Percentiles rank a stretch among this genome's conserved stretches.
Conservation (phyloP, 2,329 filamentous ascomycete genomes). For the Fusarium annulatum region DNA sequence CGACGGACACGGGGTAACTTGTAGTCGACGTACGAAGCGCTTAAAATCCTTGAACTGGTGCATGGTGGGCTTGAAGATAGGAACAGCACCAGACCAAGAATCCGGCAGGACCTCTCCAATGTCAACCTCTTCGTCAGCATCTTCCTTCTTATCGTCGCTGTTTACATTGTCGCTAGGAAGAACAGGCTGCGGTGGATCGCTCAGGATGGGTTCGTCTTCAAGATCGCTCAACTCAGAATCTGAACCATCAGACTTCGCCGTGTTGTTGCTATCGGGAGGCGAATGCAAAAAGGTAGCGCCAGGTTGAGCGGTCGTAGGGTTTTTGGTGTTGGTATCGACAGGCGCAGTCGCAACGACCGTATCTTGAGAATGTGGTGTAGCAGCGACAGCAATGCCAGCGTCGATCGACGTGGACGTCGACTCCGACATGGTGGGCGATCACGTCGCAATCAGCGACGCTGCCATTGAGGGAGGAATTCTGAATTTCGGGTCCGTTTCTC, state of each 20-base stretch:
- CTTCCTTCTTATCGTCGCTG: slow-evolving; percentile 49
- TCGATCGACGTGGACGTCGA: slow-evolving; percentile 57
- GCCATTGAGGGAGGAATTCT: slow-evolving; percentile 47
- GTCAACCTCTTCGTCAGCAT: slow-evolving; percentile 73
- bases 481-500: slow-evolving; percentile 20
- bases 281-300: slow-evolving; percentile 66
- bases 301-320: slow-evolving; percentile 48
- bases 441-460: slow-evolving; percentile 52
- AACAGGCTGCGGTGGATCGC: slow-evolving; percentile 46
- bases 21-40: slow-evolving; percentile 73
- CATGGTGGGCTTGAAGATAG: slow-evolving; percentile 96
- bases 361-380: slow-evolving; percentile 50
- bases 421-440: slow-evolving; percentile 57
- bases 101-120: slow-evolving; percentile 85
- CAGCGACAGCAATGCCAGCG: slow-evolving; percentile 64
- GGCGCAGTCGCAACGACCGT: slow-evolving; percentile 43
- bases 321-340: slow-evolving; percentile 46
- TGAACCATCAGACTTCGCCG: slow-evolving; percentile 67
- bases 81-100: slow-evolving; percentile 90
- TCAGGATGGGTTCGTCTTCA: slow-evolving; percentile 63
- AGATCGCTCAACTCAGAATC: slow-evolving; percentile 76
- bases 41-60: slow-evolving; percentile 94
- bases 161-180: slow-evolving; percentile 42
- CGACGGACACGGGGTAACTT: neutral
- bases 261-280: slow-evolving; percentile 72